Evolutionary conservation across 2,329 filamentous ascomycete species (phyloP).

Genomic region (Rugonectria rugulosa): DNA sequence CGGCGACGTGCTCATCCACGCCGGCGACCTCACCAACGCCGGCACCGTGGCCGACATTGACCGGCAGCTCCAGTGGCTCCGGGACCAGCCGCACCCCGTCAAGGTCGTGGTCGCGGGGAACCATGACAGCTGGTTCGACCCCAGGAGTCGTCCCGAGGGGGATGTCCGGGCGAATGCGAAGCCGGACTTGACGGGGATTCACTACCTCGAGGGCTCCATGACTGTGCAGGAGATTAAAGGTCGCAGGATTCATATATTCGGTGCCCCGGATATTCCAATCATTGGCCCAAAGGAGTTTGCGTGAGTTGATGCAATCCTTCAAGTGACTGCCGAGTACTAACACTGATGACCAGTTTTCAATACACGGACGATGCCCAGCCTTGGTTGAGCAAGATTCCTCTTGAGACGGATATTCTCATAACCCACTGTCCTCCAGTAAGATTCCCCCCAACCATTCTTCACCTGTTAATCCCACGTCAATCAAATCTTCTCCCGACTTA

Average conservation of each 20-base stretch:
- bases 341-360: conserved; percentile 65
- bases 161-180: conserved; percentile 60
- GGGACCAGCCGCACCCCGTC: conserved; percentile 74
- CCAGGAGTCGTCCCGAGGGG: conserved; percentile 62
- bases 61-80: conserved; percentile 84
- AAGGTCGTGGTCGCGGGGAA: conserved; percentile 89
- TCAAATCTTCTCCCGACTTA: conserved; percentile 12
- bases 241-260: conserved; percentile 70
- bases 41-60: conserved; percentile 80
- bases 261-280: conserved; percentile 79
- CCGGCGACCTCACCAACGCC: conserved; percentile 81
- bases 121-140: conserved; percentile 87
- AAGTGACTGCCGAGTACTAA: background rate
- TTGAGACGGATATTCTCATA: conserved; percentile 77
- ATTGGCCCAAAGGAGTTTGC: conserved; percentile 77
- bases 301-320: conserved; percentile 40
- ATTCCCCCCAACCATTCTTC: background rate
- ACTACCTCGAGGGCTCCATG: conserved; percentile 77
- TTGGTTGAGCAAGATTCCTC: conserved; percentile 76
- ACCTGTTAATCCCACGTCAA: too few relatives aligned
- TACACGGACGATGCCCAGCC: conserved; percentile 71
- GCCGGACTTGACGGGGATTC: conserved; percentile 72
- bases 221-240: conserved; percentile 69
- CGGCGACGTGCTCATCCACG: conserved; percentile 88
- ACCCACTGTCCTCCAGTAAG: conserved; percentile 80